These are phyloP conservation scores for Magnaporthiopsis poae DNA, from an alignment of 2,329 filamentous ascomycete genomes.

Conservation along the genomic window DNA sequence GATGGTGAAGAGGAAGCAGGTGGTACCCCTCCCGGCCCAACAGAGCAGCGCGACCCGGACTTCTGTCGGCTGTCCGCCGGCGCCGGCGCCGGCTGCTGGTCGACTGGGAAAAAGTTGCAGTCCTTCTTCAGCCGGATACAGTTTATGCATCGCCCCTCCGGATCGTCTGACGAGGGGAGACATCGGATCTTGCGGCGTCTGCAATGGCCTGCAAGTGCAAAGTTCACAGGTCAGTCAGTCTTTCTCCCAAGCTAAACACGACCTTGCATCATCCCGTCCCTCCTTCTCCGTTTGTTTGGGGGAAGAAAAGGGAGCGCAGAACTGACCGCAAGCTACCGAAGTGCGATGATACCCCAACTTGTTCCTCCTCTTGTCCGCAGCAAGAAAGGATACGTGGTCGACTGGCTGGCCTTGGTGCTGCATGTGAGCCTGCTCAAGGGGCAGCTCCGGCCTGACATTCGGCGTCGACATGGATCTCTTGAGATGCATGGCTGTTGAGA, in stretches of 20 bases:
- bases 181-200: conserved; percentile 89
- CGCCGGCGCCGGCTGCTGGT: conserved; percentile 53
- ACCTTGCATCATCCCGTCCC: neutral
- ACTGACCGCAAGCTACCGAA: conserved; percentile 89
- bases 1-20: conserved; percentile 42
- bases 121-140: conserved; percentile 92
- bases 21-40: conserved; percentile 26
- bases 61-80: conserved; percentile 33
- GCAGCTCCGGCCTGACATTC: conserved; percentile 30
- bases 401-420: conserved; percentile 9
- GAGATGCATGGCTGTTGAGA: conserved; percentile 29
- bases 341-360: conserved; percentile 93
- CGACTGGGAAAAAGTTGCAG: conserved; percentile 84
- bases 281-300: neutral
- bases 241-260: neutral
- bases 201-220: conserved; percentile 60
- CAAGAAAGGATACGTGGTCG: conserved; percentile 25
- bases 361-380: conserved; percentile 59
- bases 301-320: neutral
- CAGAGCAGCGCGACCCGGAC: conserved; percentile 27
- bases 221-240: neutral
- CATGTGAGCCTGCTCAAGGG: conserved; percentile 9
- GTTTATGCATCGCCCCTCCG: conserved; percentile 72
- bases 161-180: conserved; percentile 62
- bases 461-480: conserved; percentile 43